Evolutionary conservation across 73 alveolate genomes (phyloP), one percentile per base, ranked within the genome.

Genomic region (Paraurostyla sp.): DNA sequence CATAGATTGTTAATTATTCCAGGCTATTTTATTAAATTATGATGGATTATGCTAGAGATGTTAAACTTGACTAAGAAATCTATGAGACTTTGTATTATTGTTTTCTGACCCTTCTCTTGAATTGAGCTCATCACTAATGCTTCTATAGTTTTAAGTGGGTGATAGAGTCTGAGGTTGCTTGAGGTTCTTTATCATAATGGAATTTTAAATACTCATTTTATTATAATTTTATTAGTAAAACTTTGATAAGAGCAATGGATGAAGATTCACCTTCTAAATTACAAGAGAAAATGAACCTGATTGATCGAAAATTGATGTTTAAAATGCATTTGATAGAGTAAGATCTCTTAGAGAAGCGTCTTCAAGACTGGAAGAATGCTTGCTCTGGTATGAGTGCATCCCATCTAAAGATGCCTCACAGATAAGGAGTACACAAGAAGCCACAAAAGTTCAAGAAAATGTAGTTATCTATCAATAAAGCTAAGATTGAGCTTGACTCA

Each of bases 191-290:
- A 65, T 65, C 9, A 65, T 29, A 3, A 65, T 65, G 9, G 82
- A 65, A 22, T 65, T 65, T 36, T 56, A 32, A 38, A 56, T 65
- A 35, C 60, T 65, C 82, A 65, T 65, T 65, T 25, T 59, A 7
- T 13, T 52, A 11, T 52, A 16, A 32, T 32, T n/a, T 52, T 18
- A 45, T 13, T 45, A 45, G 57, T 45, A 18, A n/a, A n/a, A n/a
- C n/a, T n/a, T n/a, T 45, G 57, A 45, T 45, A 18, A 18, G 57
- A 18, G 11, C 18, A 13, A 45, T 11, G 57, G 11, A 45, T 45
- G 11, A 18, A 45, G 18, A 45, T 45, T 13, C 35, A 40, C 25
- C 51, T 15, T 45, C 49, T n/a, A 49, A 15, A 73, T 11, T 45
- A 33, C 6, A 2, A 48, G 23, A 48, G 23, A 50, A 6, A 11